Percentiles rank a stretch among this genome's conserved stretches.
These are phyloP conservation scores for Lactifluus echinatus DNA, from an alignment of 768 basidiomycete genomes.

Conservation along the genomic window DNA sequence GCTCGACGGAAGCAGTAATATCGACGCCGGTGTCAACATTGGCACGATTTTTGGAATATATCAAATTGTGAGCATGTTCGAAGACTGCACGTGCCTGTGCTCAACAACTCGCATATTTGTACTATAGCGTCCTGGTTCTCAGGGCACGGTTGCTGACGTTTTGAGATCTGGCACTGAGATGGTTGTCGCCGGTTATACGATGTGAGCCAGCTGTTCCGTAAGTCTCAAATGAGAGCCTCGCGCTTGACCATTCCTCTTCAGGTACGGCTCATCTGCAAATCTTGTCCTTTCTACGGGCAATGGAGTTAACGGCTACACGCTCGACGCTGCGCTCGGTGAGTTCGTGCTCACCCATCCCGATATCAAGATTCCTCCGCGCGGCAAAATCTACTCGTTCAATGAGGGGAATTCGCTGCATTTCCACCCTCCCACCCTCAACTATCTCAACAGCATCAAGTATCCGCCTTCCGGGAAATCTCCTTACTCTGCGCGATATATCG, in stretches of 20 bases:
- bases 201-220: slow-evolving; percentile 47
- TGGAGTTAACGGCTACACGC: slow-evolving; percentile 97
- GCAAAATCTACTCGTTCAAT: slow-evolving; percentile 99
- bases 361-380: slow-evolving; percentile 87
- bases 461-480: slow-evolving; percentile 71
- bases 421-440: slow-evolving; percentile 67
- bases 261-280: slow-evolving; percentile 95
- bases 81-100: neutral
- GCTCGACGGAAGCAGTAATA: slow-evolving; percentile 95
- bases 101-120: neutral
- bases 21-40: slow-evolving; percentile 99
- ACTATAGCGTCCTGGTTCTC: slow-evolving; percentile 60
- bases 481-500: slow-evolving; percentile 90
- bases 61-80: slow-evolving; percentile 54
- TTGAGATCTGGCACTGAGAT: slow-evolving; percentile 90
- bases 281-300: slow-evolving; percentile 90
- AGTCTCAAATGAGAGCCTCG: neutral
- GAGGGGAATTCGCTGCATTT: slow-evolving; percentile 98
- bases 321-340: slow-evolving; percentile 92
- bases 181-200: slow-evolving; percentile 97
- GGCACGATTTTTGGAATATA: slow-evolving; percentile 98
- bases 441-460: slow-evolving; percentile 88
- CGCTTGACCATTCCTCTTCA: slow-evolving; percentile 20
- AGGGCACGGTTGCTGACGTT: slow-evolving; percentile 79
- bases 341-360: slow-evolving; percentile 98